A percentile compares a stretch with the other conserved stretches of the same genome.
phyloP scores from a whole-genome alignment of 805 yeast species.

The Candida hispaniensis region DNA sequence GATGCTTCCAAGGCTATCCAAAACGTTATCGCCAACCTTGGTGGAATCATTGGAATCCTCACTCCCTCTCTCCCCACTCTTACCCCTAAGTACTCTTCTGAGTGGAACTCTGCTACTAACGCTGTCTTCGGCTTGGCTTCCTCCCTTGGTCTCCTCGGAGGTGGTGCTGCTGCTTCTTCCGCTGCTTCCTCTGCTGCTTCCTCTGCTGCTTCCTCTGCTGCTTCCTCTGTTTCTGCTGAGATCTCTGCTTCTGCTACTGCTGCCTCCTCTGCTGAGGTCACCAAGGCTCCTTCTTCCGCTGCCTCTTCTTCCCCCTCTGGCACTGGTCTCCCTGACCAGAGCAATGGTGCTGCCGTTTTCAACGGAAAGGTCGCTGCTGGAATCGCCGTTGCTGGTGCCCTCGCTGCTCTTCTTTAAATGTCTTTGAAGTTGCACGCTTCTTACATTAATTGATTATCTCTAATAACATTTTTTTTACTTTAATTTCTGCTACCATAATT shows the following conservation, averaged over 20 bases:
- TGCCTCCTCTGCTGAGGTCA: slow-evolving; percentile 1
- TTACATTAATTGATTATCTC: no score
- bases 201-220: slow-evolving; percentile 15
- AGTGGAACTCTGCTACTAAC: slow-evolving; percentile 12
- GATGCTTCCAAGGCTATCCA: slow-evolving; percentile 5
- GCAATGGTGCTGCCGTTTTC: slow-evolving; percentile 1
- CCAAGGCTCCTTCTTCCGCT: slow-evolving; percentile 5
- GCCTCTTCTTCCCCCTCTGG: slow-evolving; percentile 6
- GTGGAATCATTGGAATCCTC: slow-evolving; percentile 1
- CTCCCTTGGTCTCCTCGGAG: slow-evolving; percentile 8
- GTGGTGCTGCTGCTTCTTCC: not conserved
- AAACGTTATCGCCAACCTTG: slow-evolving; percentile 5
- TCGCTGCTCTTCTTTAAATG: no score
- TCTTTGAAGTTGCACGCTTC: no score
- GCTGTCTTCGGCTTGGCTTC: slow-evolving; percentile 3
- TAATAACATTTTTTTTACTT: no score
- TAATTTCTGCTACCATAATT: no score
- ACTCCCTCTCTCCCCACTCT: slow-evolving; percentile 6
- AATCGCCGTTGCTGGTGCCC: slow-evolving; percentile 15
- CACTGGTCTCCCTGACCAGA: slow-evolving; percentile 2
- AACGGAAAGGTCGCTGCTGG: slow-evolving; percentile 14
- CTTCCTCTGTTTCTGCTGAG: slow-evolving; percentile 16
- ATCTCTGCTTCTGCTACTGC: slow-evolving; percentile 17
- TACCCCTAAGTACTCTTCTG: slow-evolving; percentile 3
- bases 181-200: slow-evolving; percentile 19